These are phyloP conservation scores for Chondrus crispus DNA, from an alignment of 23 red algal species.

Conservation along the genomic window DNA sequence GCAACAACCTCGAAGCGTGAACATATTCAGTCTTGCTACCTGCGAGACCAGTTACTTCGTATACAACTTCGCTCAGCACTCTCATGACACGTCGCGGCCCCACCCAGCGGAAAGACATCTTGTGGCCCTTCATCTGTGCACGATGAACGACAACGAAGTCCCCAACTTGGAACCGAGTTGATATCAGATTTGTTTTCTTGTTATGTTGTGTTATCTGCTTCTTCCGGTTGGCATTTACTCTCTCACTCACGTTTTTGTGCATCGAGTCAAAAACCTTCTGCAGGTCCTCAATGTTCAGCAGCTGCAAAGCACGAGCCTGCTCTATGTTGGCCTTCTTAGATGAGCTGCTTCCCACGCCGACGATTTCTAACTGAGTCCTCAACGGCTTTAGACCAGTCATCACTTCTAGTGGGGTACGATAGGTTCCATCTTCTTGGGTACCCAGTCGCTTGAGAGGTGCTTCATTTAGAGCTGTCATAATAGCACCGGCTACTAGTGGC, in stretches of 20 bases:
- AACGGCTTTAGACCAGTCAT: slow-evolving; percentile 16
- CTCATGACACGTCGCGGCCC: background rate
- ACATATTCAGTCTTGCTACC: background rate
- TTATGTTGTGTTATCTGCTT: background rate
- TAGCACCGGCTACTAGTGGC: background rate
- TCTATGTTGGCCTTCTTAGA: background rate
- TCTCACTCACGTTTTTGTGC: background rate
- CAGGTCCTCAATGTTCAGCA: background rate
- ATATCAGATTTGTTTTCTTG: background rate
- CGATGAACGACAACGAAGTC: slow-evolving; percentile 11
- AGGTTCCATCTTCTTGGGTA: background rate
- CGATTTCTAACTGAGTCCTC: background rate
- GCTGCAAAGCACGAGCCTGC: background rate
- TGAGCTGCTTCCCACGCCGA: background rate
- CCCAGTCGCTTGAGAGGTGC: background rate
- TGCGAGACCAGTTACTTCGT: background rate
- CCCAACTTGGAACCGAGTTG: background rate
- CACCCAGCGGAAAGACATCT: background rate
- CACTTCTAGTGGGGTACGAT: slow-evolving; percentile 5
- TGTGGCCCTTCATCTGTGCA: background rate
- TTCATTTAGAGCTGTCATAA: background rate
- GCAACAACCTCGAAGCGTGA: background rate
- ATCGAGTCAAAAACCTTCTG: background rate
- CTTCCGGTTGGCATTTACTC: background rate
- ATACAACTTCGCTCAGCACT: background rate